These are phyloP conservation scores for Sporisorium reilianum DNA, from an alignment of 1,284 basidiomycete genomes.

Conservation along the genomic window DNA sequence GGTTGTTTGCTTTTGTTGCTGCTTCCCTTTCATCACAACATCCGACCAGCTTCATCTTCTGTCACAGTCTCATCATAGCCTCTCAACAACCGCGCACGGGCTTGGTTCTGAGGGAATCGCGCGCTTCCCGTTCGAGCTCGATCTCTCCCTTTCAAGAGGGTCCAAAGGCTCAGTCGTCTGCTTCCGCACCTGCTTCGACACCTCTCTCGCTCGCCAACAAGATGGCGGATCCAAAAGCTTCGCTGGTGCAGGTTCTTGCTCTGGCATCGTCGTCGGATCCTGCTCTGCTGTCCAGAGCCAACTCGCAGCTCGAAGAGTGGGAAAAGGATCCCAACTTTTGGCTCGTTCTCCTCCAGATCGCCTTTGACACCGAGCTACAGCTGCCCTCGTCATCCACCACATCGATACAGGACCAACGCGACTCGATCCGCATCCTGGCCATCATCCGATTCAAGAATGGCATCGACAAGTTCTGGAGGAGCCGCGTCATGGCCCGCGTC, in stretches of 20 bases:
- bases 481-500: slow-evolving; percentile 56
- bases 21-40: slow-evolving; percentile 2
- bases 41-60: slow-evolving; percentile 5
- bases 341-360: slow-evolving; percentile 58
- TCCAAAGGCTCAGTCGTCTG: too few species aligned
- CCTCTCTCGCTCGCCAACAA: background rate
- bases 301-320: slow-evolving; percentile 57
- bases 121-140: too few species aligned
- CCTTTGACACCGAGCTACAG: slow-evolving; percentile 47
- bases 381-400: slow-evolving; percentile 13
- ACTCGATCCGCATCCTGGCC: slow-evolving; percentile 55
- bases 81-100: too few species aligned
- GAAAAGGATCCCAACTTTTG: slow-evolving; percentile 59
- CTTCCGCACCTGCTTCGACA: background rate
- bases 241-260: slow-evolving; percentile 44
- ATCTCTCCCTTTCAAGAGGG: too few species aligned
- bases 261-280: slow-evolving; percentile 46
- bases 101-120: too few species aligned
- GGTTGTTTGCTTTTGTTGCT: background rate
- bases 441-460: slow-evolving; percentile 69
- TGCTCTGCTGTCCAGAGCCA: slow-evolving; percentile 31
- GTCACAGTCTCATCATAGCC: background rate
- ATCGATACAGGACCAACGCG: slow-evolving; percentile 23
- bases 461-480: slow-evolving; percentile 65
- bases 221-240: slow-evolving; percentile 34